These are phyloP conservation scores for Funneliformis mosseae DNA, from an alignment of 192 early-diverging fungal species.

Conservation along the genomic window DNA sequence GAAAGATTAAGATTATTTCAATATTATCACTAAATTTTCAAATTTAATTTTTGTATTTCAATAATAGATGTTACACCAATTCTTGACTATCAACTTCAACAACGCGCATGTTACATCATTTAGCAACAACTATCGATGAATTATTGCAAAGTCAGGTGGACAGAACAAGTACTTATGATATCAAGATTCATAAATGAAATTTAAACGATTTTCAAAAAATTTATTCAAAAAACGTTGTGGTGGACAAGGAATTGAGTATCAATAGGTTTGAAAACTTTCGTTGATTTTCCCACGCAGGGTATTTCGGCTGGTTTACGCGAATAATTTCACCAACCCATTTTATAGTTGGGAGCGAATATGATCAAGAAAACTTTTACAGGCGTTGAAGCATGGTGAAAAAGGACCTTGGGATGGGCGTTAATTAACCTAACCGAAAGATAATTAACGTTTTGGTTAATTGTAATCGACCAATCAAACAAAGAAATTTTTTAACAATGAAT, in stretches of 20 bases:
- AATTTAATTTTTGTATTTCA: not conserved
- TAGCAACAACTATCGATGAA: constrained; percentile 69
- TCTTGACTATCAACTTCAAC: constrained; percentile 76
- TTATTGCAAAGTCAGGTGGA: constrained; percentile 73
- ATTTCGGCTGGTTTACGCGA: constrained; percentile 75
- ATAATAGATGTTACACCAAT: constrained; percentile 68
- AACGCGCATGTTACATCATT: constrained; percentile 66
- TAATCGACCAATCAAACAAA: too few relatives aligned
- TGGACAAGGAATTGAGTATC: constrained; percentile 67
- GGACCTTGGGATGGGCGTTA: too few relatives aligned
- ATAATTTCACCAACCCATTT: too few relatives aligned
- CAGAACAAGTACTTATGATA: too few relatives aligned
- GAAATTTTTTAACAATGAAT: too few relatives aligned
- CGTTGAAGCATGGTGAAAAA: constrained; percentile 71
- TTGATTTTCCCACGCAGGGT: constrained; percentile 74
- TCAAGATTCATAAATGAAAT: not conserved
- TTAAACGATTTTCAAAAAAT: not conserved
- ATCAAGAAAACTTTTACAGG: constrained; percentile 53
- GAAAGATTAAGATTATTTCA: constrained; percentile 47
- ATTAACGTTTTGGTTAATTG: too few relatives aligned
- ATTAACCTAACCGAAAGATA: too few relatives aligned
- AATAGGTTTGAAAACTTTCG: constrained; percentile 67
- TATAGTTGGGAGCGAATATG: constrained; percentile 55
- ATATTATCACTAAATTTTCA: not conserved
- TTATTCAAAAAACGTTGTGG: constrained; percentile 64